Conservation (phyloP, 192 early-diverging fungal species). For the Fimicolochytrium jonesii region DNA sequence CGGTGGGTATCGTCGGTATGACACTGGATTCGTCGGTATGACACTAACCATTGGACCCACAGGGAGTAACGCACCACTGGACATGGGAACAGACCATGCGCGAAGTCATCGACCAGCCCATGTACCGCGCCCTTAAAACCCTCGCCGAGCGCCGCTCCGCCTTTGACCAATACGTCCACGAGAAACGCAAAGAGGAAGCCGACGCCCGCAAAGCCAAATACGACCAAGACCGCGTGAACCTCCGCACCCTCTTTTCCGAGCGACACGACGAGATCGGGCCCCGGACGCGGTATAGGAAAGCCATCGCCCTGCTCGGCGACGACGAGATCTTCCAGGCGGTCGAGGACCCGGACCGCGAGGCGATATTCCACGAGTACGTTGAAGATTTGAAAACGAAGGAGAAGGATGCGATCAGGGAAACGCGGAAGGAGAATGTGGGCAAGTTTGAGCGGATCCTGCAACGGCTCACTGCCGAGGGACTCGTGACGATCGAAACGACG, state of each 20-base stretch:
- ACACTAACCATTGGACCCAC: not conserved
- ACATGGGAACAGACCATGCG: conserved; percentile 92
- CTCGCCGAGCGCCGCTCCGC: conserved; percentile 76
- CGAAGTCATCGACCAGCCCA: conserved; percentile 73
- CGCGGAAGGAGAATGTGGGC: conserved; percentile 59
- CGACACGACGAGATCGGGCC: conserved; percentile 44
- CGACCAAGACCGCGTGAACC: conserved; percentile 48
- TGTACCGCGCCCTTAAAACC: conserved; percentile 79
- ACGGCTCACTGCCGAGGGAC: conserved; percentile 33
- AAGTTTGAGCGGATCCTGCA: conserved; percentile 54
- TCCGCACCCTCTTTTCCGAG: conserved; percentile 51
- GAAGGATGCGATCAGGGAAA: conserved; percentile 59
- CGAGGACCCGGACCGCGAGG: conserved; percentile 55
- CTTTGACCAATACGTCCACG: conserved; percentile 69
- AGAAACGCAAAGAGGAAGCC: conserved; percentile 50
- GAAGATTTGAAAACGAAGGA: conserved; percentile 61
- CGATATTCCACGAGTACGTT: conserved; percentile 70
- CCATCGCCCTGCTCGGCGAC: conserved; percentile 51
- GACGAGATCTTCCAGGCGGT: conserved; percentile 62
- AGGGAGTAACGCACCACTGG: conserved; percentile 79
- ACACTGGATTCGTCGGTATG: no score
- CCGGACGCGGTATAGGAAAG: conserved; percentile 51
- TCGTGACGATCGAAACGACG: conserved; percentile 53
- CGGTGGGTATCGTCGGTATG: conserved; percentile 43
- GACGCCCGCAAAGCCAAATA: conserved; percentile 46